Base-by-base conservation (phyloP, 108 stramenopile genomes). In the Skeletonema menzelii region DNA sequence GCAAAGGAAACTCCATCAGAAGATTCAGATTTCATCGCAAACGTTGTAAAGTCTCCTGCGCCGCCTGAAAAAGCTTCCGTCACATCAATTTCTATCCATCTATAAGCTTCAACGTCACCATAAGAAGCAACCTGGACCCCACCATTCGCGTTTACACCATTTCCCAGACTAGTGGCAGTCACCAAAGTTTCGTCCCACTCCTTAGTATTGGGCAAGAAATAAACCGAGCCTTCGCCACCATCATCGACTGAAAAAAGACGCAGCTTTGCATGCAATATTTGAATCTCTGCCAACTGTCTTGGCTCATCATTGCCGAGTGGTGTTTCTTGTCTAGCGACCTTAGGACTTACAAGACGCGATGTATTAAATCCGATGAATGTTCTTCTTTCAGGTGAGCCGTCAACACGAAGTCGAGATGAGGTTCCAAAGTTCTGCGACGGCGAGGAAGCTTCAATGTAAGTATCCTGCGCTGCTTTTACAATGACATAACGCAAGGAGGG, bases 1-100 rank as follows among this genome's bases (percentile, higher is more conserved):
- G 59, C 59, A 11, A 31, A 60, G 59, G 28, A n/a, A 10, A 60
- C 59, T 7, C 59, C 59, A 60, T 60, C 19, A 31, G 59, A 60
- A 13, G 59, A 60, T 6, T 31, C 34, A 19, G 59, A 60, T 10
- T 7, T 34, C 1, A 60, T 60, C 8, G 22, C 32, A n/a, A 60
- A 60, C 19, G 37, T 60, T 35, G 37, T 31, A 8, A 53, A 53
- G 49, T 53, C 49, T 34, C 6, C 6, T 7, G 22, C 22, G 30
- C 27, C 17, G 59, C 59, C 19, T 34, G 6, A 17, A 19, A 60
- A 35, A 27, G 59, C 59, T 12, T 31, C 59, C 8, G 59, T 60
- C 31, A 60, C 59, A 35, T 60, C 59, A 35, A 60, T 60, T 32
- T 60, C 59, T 6, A 34, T 7, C 59, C 59, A 60, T 31, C n/a